phyloP scores from a whole-genome alignment of 2,329 filamentous ascomycete genomes.

The Nemania diffusa region DNA sequence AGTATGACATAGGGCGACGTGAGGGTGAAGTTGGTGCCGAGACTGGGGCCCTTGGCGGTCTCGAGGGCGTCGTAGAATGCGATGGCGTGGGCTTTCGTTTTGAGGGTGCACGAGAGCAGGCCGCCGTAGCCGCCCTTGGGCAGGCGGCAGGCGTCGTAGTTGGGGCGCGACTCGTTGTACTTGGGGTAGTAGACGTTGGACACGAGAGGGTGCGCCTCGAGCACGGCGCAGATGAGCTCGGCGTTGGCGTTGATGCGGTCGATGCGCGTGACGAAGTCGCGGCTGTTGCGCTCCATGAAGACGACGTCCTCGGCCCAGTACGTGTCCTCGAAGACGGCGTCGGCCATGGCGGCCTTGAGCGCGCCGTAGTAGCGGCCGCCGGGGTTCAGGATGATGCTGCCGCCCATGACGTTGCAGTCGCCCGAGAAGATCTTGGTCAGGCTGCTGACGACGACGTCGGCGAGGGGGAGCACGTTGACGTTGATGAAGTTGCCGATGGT shows the following conservation, averaged over 20 bases:
- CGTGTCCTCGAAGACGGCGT: constrained; percentile 79
- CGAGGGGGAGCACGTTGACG: constrained; percentile 87
- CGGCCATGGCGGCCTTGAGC: constrained; percentile 73
- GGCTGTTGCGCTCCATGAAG: constrained; percentile 95
- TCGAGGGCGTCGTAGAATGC: constrained; percentile 87
- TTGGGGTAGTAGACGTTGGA: constrained; percentile 90
- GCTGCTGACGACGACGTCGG: constrained; percentile 93
- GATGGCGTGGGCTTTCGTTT: constrained; percentile 74
- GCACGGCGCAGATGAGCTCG: constrained; percentile 80
- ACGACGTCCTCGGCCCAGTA: constrained; percentile 95
- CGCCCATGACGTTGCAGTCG: constrained; percentile 98
- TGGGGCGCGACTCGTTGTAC: constrained; percentile 71
- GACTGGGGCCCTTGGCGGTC: constrained; percentile 90
- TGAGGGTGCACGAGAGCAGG: constrained; percentile 84
- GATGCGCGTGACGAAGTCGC: constrained; percentile 86
- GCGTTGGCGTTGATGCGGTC: constrained; percentile 87
- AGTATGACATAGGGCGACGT: constrained; percentile 90
- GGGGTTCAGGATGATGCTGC: constrained; percentile 73
- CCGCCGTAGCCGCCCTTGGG: constrained; percentile 87
- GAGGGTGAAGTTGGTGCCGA: constrained; percentile 97
- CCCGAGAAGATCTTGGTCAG: constrained; percentile 98
- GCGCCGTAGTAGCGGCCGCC: constrained; percentile 74
- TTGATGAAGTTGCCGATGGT: constrained; percentile 98
- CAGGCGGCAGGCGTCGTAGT: constrained; percentile 83
- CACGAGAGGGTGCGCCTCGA: constrained; percentile 70